These are phyloP conservation scores for Gossypium lobatum DNA, from an alignment of 441 rosid species.

Conservation along the genomic window DNA sequence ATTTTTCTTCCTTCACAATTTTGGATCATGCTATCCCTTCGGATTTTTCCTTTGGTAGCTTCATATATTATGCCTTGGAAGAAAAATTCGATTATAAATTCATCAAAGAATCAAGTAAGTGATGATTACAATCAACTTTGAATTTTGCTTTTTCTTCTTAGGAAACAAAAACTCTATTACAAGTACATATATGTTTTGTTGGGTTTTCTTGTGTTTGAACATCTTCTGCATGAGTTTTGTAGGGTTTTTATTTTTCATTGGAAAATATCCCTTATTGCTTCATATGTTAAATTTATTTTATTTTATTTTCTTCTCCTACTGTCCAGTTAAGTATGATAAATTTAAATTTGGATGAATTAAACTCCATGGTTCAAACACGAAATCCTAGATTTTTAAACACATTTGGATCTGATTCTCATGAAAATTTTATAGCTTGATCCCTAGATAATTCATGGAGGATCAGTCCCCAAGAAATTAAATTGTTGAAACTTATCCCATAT, in stretches of 20 bases:
- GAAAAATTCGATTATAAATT: not conserved
- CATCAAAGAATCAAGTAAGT: conserved; percentile 18
- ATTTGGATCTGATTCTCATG: conserved; percentile 29
- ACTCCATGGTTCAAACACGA: conserved; percentile 7
- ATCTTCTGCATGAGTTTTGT: conserved; percentile 3
- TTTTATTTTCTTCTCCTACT: not conserved
- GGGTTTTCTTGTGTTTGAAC: not conserved
- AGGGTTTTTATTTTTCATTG: not conserved
- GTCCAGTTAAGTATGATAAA: not conserved
- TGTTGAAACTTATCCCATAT: not conserved
- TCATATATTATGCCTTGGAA: not conserved
- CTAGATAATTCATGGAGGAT: not conserved
- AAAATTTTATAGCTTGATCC: not conserved
- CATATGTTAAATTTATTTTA: not conserved
- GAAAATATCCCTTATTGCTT: not conserved
- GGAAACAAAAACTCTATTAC: not conserved
- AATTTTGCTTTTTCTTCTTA: not conserved
- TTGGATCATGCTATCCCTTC: conserved; percentile 98
- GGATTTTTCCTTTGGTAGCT: conserved; percentile 92
- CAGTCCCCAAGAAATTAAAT: not conserved
- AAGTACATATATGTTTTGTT: not conserved
- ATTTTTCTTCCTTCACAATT: not conserved
- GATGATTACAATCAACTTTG: not conserved
- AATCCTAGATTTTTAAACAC: conserved; percentile 5
- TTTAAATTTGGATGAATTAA: not conserved